Base-by-base conservation (phyloP, 441 rosid genomes). In the Euphorbia celastroides region DNA sequence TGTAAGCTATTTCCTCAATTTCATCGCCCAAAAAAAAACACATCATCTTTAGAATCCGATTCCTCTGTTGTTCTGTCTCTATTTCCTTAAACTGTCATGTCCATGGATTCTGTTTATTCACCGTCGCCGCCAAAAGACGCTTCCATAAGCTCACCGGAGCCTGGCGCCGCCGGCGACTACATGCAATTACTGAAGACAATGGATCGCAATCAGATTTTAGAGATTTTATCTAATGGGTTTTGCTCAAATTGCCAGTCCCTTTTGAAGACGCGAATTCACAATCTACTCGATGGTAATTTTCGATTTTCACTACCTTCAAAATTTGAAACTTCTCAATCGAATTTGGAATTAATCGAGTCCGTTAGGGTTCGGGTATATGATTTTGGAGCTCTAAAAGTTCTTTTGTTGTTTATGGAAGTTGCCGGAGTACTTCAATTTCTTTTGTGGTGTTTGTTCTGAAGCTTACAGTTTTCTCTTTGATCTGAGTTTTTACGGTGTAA, bases 221-320 rank as follows among this genome's bases (percentile, higher is more conserved):
- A 73, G 75, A 51, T 70, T 68, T 65, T 75, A 8, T 72, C 81
- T 27, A 69, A 51, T 10, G 84, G 73, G 44, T 70, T 80, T 75
- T 77, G 81, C 74, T 67, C 32, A 14, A 70, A 63, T 8, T 80
- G 81, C 51, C 65, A 44, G 9, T 23, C 28, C 59, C 66, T 58
- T 54, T 41, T 80, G 61, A 59, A 65, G 58, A 10, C 23, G 38
- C 75, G 72, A 2, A 55, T 72, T 64, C 70, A 26, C 26, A 19
- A 50, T 46, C 16, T 58, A 8, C 5, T 71, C 34, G 56, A 63
- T 14, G 70, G 73, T 70, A 51, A 59, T 8, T 6, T 25, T 9
- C 13, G 9, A n/a, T 52, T 0, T 52, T 20, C 23, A 22, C 23
- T 22, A 5, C n/a, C n/a, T 52, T 52, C 20, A 25, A 36, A 20